These are phyloP conservation scores for Colletotrichum sp. DNA, from an alignment of 2,329 filamentous ascomycete species.

Conservation along the genomic window DNA sequence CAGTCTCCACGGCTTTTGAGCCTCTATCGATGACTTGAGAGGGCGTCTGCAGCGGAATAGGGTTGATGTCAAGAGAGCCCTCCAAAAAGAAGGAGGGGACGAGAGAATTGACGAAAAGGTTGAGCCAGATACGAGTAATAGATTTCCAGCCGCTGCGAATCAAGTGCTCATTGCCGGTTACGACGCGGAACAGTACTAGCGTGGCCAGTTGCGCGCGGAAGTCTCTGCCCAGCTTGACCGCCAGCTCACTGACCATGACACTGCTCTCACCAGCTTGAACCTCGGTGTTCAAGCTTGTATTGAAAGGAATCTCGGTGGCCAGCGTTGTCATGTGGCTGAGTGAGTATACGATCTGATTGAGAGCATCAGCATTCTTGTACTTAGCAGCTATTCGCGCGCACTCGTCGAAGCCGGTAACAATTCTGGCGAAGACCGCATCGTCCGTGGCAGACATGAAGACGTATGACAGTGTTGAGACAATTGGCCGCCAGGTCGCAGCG, in stretches of 20 bases:
- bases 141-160: conserved; percentile 80
- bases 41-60: conserved; percentile 88
- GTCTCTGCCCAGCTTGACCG: conserved; percentile 92
- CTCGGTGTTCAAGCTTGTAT: conserved; percentile 91
- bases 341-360: conserved; percentile 92
- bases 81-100: conserved; percentile 78
- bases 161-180: conserved; percentile 81
- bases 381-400: conserved; percentile 90
- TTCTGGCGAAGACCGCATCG: conserved; percentile 90
- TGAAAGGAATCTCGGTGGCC: conserved; percentile 75
- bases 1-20: conserved; percentile 76
- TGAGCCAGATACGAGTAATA: conserved; percentile 90
- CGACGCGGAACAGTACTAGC: conserved; percentile 91
- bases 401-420: conserved; percentile 94
- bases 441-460: conserved; percentile 99
- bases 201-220: conserved; percentile 93
- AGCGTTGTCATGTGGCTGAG: conserved; percentile 90
- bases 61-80: conserved; percentile 71
- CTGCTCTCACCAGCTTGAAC: conserved; percentile 90
- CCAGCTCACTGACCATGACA: conserved; percentile 98
- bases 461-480: conserved; percentile 93
- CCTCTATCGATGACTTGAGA: conserved; percentile 92
- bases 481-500: conserved; percentile 91
- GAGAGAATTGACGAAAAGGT: conserved; percentile 94
- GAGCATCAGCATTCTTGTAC: conserved; percentile 80